phyloP scores from a whole-genome alignment of 139 green algal genomes.

The Chara braunii region DNA sequence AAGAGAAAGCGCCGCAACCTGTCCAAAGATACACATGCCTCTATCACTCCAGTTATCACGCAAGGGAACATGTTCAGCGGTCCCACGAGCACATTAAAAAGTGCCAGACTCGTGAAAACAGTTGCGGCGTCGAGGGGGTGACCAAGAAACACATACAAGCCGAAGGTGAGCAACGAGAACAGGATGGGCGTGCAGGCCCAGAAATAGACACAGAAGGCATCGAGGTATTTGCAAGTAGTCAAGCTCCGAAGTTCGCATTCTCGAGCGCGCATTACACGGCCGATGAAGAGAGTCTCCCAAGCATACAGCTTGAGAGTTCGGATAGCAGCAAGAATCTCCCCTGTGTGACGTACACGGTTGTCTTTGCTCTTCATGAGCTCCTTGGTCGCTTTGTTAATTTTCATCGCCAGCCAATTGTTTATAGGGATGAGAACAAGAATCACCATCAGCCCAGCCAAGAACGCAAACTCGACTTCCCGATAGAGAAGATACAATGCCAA shows the following conservation, averaged over 20 bases:
- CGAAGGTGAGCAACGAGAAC: conserved; percentile 59
- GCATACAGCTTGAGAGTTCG: conserved; percentile 49
- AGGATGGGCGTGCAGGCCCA: conserved; percentile 67
- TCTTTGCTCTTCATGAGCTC: conserved; percentile 74
- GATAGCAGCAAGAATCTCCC: conserved; percentile 69
- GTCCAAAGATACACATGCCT: conserved; percentile 9
- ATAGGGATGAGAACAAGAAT: conserved; percentile 69
- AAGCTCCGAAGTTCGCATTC: conserved; percentile 20
- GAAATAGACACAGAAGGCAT: conserved; percentile 83
- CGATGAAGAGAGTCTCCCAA: conserved; percentile 38
- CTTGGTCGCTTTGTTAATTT: conserved; percentile 55
- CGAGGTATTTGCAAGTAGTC: conserved; percentile 73
- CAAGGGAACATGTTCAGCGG: conserved; percentile 82
- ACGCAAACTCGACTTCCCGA: conserved; percentile 67
- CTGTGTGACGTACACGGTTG: conserved; percentile 55
- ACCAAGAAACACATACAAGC: conserved; percentile 52
- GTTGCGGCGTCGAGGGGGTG: conserved; percentile 47
- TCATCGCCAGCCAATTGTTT: conserved; percentile 61
- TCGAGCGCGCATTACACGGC: neutral
- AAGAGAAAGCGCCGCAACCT: neutral
- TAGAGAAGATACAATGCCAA: conserved; percentile 77
- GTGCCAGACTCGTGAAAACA: conserved; percentile 71
- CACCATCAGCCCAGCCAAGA: conserved; percentile 67
- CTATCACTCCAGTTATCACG: conserved; percentile 62
- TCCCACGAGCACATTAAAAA: conserved; percentile 78